Percentiles rank a stretch among this genome's conserved stretches.
phyloP scores from a whole-genome alignment of 208 protist species.

The Porcisia deanei region DNA sequence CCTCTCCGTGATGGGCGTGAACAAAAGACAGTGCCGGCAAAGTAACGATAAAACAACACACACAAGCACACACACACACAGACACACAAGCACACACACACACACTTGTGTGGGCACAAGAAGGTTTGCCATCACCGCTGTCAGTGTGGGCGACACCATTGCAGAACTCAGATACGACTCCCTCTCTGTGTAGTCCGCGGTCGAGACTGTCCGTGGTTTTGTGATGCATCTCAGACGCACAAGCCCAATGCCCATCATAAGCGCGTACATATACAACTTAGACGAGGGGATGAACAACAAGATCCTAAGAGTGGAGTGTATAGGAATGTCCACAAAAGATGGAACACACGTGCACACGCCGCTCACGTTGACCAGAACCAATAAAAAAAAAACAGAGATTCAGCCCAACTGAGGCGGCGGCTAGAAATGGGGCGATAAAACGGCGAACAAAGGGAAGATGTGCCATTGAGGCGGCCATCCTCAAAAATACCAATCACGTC shows the following conservation, averaged over 20 bases:
- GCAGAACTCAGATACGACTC: neutral
- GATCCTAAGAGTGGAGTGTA: no score
- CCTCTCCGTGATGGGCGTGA: neutral
- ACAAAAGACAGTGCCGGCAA: neutral
- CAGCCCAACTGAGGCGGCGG: neutral
- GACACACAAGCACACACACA: neutral
- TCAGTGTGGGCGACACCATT: neutral
- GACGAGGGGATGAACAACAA: no score
- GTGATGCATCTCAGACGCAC: no score
- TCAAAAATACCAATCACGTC: neutral
- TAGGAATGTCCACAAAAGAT: no score
- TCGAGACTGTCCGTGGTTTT: neutral
- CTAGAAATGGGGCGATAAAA: no score
- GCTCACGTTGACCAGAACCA: neutral
- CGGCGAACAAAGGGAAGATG: neutral
- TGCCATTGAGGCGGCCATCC: neutral
- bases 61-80: neutral
- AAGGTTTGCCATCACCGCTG: neutral
- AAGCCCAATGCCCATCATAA: no score
- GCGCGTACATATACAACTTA: no score
- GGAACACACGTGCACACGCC: neutral
- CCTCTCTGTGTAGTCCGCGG: neutral
- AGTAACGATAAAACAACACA: neutral
- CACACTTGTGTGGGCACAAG: neutral
- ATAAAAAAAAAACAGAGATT: neutral